Percentiles rank a stretch among this genome's conserved stretches.
Conservation (phyloP, 2,329 filamentous ascomycete species). For the Xylaria sp. region DNA sequence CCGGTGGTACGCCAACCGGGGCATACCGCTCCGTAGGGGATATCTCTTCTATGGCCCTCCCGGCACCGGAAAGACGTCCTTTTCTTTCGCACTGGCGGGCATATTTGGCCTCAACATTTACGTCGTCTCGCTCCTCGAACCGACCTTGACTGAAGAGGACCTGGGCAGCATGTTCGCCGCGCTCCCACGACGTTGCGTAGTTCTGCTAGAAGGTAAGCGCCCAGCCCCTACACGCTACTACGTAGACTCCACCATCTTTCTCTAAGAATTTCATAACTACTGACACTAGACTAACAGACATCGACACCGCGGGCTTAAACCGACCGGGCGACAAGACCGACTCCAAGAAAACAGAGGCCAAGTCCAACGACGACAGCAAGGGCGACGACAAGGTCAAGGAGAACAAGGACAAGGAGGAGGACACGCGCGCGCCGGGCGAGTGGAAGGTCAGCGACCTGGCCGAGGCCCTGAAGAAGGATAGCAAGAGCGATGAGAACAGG, state of each 20-base stretch:
- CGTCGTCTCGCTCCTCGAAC: slow-evolving; percentile 62
- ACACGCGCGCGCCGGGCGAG: slow-evolving; percentile 29
- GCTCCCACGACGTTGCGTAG: slow-evolving; percentile 65
- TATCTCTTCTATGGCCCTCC: slow-evolving; percentile 79
- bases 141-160: slow-evolving; percentile 63
- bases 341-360: slow-evolving; percentile 19
- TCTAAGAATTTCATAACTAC: neutral
- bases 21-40: slow-evolving; percentile 75
- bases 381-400: neutral
- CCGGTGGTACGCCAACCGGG: slow-evolving; percentile 73
- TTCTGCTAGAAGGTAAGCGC: slow-evolving; percentile 56
- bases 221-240: too few species aligned
- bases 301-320: slow-evolving; percentile 65
- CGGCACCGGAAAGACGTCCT: slow-evolving; percentile 72
- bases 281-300: slow-evolving; percentile 47
- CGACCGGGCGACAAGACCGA: slow-evolving; percentile 40
- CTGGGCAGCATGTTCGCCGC: slow-evolving; percentile 61
- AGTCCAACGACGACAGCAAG: slow-evolving; percentile 21
- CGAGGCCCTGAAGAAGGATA: slow-evolving; percentile 47
- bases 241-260: too few species aligned
- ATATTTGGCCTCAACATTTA: slow-evolving; percentile 69
- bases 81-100: slow-evolving; percentile 67
- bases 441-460: slow-evolving; percentile 47
- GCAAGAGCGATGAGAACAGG: slow-evolving; percentile 45
- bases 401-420: slow-evolving; percentile 13